A percentile compares a stretch with the other conserved stretches of the same genome.
These are phyloP conservation scores for Castanea sativa DNA, from an alignment of 306 rosid genomes.

Conservation along the genomic window DNA sequence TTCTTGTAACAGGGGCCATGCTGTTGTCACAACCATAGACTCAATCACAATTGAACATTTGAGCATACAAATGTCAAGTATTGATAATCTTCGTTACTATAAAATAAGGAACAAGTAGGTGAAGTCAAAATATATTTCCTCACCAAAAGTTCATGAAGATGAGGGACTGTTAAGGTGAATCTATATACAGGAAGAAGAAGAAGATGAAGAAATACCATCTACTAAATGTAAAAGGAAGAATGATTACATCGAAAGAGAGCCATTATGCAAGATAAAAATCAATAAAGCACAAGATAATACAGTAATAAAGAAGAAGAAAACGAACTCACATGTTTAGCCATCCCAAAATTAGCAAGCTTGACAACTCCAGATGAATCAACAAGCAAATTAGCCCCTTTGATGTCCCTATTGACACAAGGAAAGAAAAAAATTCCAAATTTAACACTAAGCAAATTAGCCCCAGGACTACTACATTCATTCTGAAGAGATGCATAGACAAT, in stretches of 20 bases:
- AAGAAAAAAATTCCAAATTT: not conserved
- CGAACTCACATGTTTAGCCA: too few species aligned
- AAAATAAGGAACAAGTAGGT: not conserved
- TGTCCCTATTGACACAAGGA: conserved; percentile 55
- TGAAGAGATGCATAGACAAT: conserved; percentile 9
- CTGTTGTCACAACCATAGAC: too few species aligned
- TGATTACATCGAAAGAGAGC: not conserved
- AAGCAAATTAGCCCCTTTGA: conserved; percentile 95
- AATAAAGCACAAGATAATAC: not conserved
- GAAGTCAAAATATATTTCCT: not conserved
- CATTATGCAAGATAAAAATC: not conserved
- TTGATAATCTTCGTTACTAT: not conserved
- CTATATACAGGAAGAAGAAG: not conserved
- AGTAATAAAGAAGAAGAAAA: not conserved
- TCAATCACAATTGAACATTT: not conserved
- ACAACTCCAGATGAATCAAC: conserved; percentile 20
- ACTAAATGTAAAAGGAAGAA: not conserved
- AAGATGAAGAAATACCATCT: not conserved
- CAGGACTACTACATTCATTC: not conserved
- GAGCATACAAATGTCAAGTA: not conserved
- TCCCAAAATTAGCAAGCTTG: too few species aligned
- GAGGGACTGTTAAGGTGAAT: not conserved
- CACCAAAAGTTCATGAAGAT: not conserved
- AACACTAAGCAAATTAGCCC: not conserved
- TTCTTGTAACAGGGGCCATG: too few species aligned